These are phyloP conservation scores for Arthrobotrys iridis DNA, from an alignment of 2,329 filamentous ascomycete genomes.

Conservation along the genomic window DNA sequence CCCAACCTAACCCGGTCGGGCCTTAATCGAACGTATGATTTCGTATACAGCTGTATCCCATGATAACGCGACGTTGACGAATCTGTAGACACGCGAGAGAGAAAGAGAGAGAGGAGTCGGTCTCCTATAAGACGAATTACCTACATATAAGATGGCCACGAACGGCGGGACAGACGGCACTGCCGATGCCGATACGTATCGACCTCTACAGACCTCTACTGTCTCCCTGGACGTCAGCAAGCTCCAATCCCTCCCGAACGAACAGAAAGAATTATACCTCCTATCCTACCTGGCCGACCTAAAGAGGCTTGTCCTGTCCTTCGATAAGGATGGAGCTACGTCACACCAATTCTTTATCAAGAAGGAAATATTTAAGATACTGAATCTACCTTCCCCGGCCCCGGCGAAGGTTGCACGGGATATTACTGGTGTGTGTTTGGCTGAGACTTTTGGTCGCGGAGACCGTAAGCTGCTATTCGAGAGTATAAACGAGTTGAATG, in stretches of 20 bases:
- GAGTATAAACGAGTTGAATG: constrained; percentile 86
- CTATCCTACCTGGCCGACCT: constrained; percentile 87
- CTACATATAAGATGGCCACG: constrained; percentile 19
- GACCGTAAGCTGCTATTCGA: constrained; percentile 94
- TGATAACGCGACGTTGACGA: constrained; percentile 28
- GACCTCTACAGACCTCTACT: constrained; percentile 54
- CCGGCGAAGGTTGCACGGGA: constrained; percentile 90
- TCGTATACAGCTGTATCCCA: not conserved
- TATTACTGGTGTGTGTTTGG: constrained; percentile 84
- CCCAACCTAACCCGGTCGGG: not conserved
- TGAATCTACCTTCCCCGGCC: constrained; percentile 81
- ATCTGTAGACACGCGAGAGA: constrained; percentile 27
- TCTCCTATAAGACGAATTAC: constrained; percentile 21
- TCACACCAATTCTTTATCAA: constrained; percentile 91
- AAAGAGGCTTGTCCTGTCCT: constrained; percentile 77
- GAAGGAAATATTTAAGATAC: constrained; percentile 91
- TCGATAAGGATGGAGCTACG: constrained; percentile 82
- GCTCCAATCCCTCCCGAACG: constrained; percentile 85
- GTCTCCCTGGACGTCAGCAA: constrained; percentile 86
- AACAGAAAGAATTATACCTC: constrained; percentile 95
- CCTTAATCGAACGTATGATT: constrained; percentile 3
- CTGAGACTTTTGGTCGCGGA: constrained; percentile 81
- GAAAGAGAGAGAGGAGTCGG: constrained; percentile 25
- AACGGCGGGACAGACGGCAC: constrained; percentile 41
- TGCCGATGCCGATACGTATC: constrained; percentile 39